phyloP scores from a whole-genome alignment of 2,329 filamentous ascomycete species.

The Xylariaceae sp. region DNA sequence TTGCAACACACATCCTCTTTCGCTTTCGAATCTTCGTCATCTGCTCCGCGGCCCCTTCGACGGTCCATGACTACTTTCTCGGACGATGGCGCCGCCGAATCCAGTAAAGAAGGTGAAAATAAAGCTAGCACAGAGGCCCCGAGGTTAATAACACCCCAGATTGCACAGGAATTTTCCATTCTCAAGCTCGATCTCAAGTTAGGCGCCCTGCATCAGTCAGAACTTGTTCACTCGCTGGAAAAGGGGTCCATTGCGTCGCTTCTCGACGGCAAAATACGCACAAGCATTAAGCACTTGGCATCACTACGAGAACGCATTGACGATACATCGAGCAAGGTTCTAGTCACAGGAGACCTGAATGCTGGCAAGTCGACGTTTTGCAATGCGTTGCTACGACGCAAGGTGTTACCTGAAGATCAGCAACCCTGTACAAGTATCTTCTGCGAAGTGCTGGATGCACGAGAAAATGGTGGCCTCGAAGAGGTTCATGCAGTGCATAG shows the following conservation, averaged over 20 bases:
- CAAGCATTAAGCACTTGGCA: constrained; percentile 86
- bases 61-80: constrained; percentile 71
- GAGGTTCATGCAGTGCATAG: constrained; percentile 95
- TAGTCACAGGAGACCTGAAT: constrained; percentile 93
- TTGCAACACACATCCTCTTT: constrained; percentile 62
- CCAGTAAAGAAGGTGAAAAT: constrained; percentile 65
- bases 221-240: constrained; percentile 90
- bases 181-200: constrained; percentile 93
- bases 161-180: constrained; percentile 93
- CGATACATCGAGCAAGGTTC: constrained; percentile 93
- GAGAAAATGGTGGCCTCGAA: constrained; percentile 85
- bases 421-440: constrained; percentile 98
- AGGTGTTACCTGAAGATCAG: constrained; percentile 92
- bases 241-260: constrained; percentile 87
- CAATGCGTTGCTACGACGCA: constrained; percentile 89
- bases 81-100: constrained; percentile 59
- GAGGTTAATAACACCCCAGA: constrained; percentile 82
- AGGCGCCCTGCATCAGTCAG: constrained; percentile 77
- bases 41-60: constrained; percentile 50
- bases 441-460: constrained; percentile 89
- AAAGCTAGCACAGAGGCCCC: constrained; percentile 61
- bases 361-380: constrained; percentile 98
- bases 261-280: constrained; percentile 88
- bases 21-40: constrained; percentile 43
- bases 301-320: constrained; percentile 89